Evolutionary conservation across 176 grass and related monocot species (phyloP), one percentile per base, ranked within the genome.

Genomic region (Urochloa ruziziensis): DNA sequence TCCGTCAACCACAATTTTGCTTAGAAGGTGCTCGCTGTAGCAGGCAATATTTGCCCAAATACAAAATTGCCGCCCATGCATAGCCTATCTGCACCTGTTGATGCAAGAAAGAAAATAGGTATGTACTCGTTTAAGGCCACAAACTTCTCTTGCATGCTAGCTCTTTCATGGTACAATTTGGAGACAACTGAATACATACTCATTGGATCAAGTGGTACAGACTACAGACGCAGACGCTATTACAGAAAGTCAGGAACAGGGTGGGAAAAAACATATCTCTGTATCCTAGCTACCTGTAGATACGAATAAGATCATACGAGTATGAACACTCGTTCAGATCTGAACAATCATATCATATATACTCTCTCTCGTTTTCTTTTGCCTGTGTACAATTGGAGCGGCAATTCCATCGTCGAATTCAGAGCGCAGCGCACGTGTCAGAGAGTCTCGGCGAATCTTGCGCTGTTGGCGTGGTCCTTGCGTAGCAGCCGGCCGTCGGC

Each of bases 201-300:
- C 61, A 80, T 44, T 66, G 12, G 21, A 62, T 67, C 47, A 60
- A 82, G 82, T 6, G 39, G 47, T 49, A 49, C 16, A 19, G 54
- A 64, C 54, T 65, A 81, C 73, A 91, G 10, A 69, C 42, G 51
- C n/a, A 67, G 33, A 69, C 42, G 51, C n/a, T 61, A 27, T 58
- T 81, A 58, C 82, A 53, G 48, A 61, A 88, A 70, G 83, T 82
- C 73, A 65, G 72, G 88, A 77, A 72, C 83, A 48, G 28, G 19
- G 57, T 56, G 77, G 68, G 19, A 2, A 49, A 69, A 75, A 62
- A 61, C 21, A 51, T 52, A 77, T 63, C 62, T 76, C 77, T 69
- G 53, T 63, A 88, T 88, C 79, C 79, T 77, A 83, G 72, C 71
- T 78, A 33, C 47, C 73, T 78, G 86, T 27, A 81, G 70, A 28